Evolutionary conservation across 495 filamentous ascomycete species (phyloP), one percentile per base, ranked within the genome.

Genomic region (Aspergillus kassunensis): DNA sequence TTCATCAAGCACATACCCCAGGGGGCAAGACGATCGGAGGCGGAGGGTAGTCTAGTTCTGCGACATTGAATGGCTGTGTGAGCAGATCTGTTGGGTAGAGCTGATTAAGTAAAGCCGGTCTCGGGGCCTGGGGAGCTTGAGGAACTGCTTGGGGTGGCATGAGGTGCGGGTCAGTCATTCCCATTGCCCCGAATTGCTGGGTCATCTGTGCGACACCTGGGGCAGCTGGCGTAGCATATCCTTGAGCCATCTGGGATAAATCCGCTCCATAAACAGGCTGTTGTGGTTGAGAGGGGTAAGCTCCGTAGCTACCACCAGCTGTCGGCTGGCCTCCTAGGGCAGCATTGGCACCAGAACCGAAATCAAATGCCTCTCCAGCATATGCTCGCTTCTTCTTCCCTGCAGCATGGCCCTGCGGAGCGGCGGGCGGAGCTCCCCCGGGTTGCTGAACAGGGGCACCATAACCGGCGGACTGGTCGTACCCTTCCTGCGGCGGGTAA

Each of bases 321-420:
- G 71, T 68, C 39, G 64, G 65, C 62, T 86, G 83, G 42, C 77
- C 80, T 54, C 79, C 81, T 36, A 83, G 64, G 13, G 73, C 87
- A 45, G 89, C 84, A 81, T 98, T 98, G 61, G 87, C 88, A 58
- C 93, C 93, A 25, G 81, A 81, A 27, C 87, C 91, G 62, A 97
- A 91, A 10, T 96, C 95, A 67, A 92, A 98, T 6, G 91, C 92
- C 65, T 91, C 86, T 21, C 89, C 89, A 20, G 95, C 93, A 75
- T 98, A 98, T 35, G 86, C 83, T 68, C 90, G 79, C 78, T 96
- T 95, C 79, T 91, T 96, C 68, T 85, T 79, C 75, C 75, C 82
- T 77, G 59, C 82, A 68, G 53, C 78, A 8, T 63, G 57, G 36
- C 51, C 65, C 24, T 62, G 63, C 33, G 65, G 47, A 48, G 63